These are phyloP conservation scores for Tuctoria greenei DNA, from an alignment of 176 grass and related monocot genomes.

Conservation along the genomic window DNA sequence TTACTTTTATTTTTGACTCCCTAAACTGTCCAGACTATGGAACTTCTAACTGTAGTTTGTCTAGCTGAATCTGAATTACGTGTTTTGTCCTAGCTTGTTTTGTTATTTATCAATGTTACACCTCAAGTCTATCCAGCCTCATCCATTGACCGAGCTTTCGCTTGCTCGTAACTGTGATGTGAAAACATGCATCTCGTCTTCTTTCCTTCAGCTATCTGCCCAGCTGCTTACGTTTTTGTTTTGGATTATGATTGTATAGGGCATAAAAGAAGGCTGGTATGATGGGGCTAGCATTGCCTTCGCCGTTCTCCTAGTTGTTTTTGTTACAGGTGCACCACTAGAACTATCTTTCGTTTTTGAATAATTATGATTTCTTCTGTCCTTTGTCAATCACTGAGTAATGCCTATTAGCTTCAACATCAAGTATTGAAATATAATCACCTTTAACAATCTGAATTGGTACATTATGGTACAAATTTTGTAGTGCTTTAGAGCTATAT, in stretches of 20 bases:
- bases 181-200: not conserved
- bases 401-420: not conserved
- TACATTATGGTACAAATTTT: not conserved
- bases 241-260: constrained; percentile 40
- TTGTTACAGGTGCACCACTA: constrained; percentile 71
- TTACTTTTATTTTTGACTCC: constrained; percentile 8
- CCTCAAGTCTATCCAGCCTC: not conserved
- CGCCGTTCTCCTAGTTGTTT: constrained; percentile 84
- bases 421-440: not conserved
- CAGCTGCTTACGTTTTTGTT: constrained; percentile 3
- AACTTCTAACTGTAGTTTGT: not conserved
- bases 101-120: not conserved
- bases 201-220: not conserved
- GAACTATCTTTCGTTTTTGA: not conserved
- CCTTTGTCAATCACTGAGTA: constrained; percentile 6
- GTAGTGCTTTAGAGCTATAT: not conserved
- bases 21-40: not conserved
- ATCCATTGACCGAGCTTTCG: not conserved
- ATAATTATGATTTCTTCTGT: constrained; percentile 15
- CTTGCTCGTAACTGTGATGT: not conserved
- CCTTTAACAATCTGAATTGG: not conserved
- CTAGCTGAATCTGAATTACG: not conserved
- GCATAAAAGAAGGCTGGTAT: constrained; percentile 96
- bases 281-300: constrained; percentile 95
- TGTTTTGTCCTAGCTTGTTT: not conserved